Percentiles rank a stretch among this genome's conserved stretches.
These are phyloP conservation scores for Xerocomellus amylosporus DNA, from an alignment of 768 basidiomycete species.

Conservation along the genomic window DNA sequence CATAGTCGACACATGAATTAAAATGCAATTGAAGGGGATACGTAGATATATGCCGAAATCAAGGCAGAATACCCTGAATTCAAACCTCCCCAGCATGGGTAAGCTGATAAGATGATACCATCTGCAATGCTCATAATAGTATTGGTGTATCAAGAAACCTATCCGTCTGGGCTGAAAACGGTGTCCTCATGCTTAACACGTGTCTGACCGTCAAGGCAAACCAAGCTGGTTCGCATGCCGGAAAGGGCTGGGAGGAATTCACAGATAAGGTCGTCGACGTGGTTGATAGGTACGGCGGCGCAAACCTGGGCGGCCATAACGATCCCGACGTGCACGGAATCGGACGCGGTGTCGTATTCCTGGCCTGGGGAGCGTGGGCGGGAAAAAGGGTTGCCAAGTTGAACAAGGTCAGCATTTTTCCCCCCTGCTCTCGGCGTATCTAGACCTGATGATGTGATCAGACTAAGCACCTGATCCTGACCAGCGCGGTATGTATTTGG, in stretches of 20 bases:
- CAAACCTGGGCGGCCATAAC: slow-evolving; percentile 49
- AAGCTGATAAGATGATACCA: slow-evolving; percentile 30
- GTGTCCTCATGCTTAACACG: slow-evolving; percentile 91
- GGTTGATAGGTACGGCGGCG: slow-evolving; percentile 73
- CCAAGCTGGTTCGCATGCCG: slow-evolving; percentile 75
- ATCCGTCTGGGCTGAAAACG: slow-evolving; percentile 75
- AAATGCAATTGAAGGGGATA: slow-evolving; percentile 12
- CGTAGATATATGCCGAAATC: slow-evolving; percentile 85
- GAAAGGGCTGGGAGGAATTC: slow-evolving; percentile 89
- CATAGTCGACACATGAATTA: slow-evolving; percentile 1
- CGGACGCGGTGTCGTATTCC: slow-evolving; percentile 77
- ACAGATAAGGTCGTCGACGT: slow-evolving; percentile 79
- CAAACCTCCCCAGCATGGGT: slow-evolving; percentile 81
- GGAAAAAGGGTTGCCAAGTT: slow-evolving; percentile 77
- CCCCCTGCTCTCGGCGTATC: slow-evolving; percentile 9
- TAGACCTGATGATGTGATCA: slow-evolving; percentile 32
- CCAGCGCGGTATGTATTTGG: slow-evolving; percentile 58
- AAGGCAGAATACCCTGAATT: slow-evolving; percentile 80
- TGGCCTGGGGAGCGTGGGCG: slow-evolving; percentile 91
- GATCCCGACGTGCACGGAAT: slow-evolving; percentile 44
- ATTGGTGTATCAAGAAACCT: slow-evolving; percentile 56
- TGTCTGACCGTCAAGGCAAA: slow-evolving; percentile 81
- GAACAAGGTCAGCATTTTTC: slow-evolving; percentile 51
- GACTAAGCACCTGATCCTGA: slow-evolving; percentile 79
- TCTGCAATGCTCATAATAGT: slow-evolving; percentile 6